These are phyloP conservation scores for Rhodotorula glutinis DNA, from an alignment of 1,284 basidiomycete species.

Conservation along the genomic window DNA sequence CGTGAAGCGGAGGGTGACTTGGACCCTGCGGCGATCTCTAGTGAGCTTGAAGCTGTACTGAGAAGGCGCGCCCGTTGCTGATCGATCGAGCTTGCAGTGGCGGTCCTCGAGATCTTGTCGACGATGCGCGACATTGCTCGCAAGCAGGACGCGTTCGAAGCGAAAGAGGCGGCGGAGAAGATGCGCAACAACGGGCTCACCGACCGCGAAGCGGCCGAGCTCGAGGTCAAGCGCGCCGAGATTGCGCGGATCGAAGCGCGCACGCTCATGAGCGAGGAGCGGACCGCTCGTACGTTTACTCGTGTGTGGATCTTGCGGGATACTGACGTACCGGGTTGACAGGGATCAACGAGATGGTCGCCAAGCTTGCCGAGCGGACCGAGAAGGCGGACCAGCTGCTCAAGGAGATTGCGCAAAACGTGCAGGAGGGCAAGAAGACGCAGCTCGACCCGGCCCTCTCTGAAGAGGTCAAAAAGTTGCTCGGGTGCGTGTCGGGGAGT, in stretches of 20 bases:
- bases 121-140: slow-evolving; percentile 18
- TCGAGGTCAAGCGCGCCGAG: slow-evolving; percentile 29
- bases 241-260: slow-evolving; percentile 24
- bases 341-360: slow-evolving; percentile 27
- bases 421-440: slow-evolving; percentile 17
- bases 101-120: slow-evolving; percentile 30
- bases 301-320: neutral
- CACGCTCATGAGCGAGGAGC: slow-evolving; percentile 7
- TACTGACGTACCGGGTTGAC: too few relatives aligned
- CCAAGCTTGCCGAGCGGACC: slow-evolving; percentile 9
- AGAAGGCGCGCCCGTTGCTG: neutral
- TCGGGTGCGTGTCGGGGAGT: slow-evolving; percentile 20
- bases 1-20: slow-evolving; percentile 1
- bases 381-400: slow-evolving; percentile 23
- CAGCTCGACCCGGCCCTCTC: slow-evolving; percentile 30
- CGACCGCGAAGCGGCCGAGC: slow-evolving; percentile 19
- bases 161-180: slow-evolving; percentile 10
- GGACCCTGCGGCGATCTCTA: neutral
- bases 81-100: neutral
- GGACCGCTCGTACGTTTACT: slow-evolving; percentile 9
- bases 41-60: neutral
- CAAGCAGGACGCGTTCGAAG: slow-evolving; percentile 19
- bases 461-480: slow-evolving; percentile 28
- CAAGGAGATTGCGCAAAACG: slow-evolving; percentile 12
- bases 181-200: slow-evolving; percentile 11